Conservation (phyloP, 345 rosid species). For the Boechera retrofracta region DNA sequence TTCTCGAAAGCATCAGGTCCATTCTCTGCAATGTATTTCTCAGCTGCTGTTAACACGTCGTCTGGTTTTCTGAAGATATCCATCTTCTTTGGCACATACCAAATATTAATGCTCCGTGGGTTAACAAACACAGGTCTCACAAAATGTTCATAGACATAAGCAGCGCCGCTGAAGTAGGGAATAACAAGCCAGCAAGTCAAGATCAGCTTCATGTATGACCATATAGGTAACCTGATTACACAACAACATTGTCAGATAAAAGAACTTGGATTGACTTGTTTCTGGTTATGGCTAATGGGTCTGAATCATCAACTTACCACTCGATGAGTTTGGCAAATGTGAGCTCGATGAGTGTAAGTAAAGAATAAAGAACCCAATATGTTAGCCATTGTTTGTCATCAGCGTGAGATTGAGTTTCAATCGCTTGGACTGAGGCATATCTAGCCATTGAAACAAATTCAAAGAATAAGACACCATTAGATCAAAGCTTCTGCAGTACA, state of each 20-base stretch:
- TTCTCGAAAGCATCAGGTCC: slow-evolving; percentile 91
- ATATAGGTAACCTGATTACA: slow-evolving; percentile 80
- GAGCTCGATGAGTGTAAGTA: slow-evolving; percentile 88
- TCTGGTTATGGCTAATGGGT: not conserved
- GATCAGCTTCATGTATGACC: slow-evolving; percentile 82
- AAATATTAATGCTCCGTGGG: slow-evolving; percentile 78
- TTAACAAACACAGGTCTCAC: slow-evolving; percentile 80
- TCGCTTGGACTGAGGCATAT: slow-evolving; percentile 85
- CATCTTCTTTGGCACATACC: slow-evolving; percentile 92
- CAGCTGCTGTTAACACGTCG: slow-evolving; percentile 89
- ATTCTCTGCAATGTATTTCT: slow-evolving; percentile 78
- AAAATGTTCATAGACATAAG: slow-evolving; percentile 86
- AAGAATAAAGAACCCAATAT: slow-evolving; percentile 92
- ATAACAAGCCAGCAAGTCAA: slow-evolving; percentile 95
- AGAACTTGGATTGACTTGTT: not conserved
- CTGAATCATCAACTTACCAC: slow-evolving; percentile 54
- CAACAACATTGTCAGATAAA: slow-evolving; percentile 22
- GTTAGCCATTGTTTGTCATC: slow-evolving; percentile 98
- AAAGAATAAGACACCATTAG: slow-evolving; percentile 22
- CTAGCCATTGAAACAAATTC: slow-evolving; percentile 46
- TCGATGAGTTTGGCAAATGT: slow-evolving; percentile 88
- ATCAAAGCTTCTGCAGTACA: slow-evolving; percentile 9
- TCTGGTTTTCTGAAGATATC: slow-evolving; percentile 64
- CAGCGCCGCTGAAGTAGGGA: slow-evolving; percentile 95
- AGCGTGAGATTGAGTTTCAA: slow-evolving; percentile 77